phyloP scores from a whole-genome alignment of 108 stramenopile species.

The Nannochloropsis salina region DNA sequence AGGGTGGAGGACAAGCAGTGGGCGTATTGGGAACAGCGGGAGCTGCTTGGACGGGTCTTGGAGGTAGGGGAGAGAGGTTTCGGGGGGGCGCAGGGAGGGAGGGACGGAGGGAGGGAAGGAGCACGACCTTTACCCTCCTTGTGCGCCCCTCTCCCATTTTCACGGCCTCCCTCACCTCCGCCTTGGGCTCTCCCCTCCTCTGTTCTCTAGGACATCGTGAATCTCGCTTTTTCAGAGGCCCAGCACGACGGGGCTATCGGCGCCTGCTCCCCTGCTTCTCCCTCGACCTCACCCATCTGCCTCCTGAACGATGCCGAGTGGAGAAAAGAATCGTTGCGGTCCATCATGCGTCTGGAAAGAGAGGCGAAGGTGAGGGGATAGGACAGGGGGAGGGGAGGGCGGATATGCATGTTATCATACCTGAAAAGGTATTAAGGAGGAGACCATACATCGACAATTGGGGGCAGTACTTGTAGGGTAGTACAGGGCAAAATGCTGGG shows the following conservation, averaged over 20 bases:
- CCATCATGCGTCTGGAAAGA: constrained; percentile 19
- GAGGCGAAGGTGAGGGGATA: background rate
- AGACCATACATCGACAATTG: too few species aligned
- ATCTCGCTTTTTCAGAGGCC: background rate
- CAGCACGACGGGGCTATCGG: background rate
- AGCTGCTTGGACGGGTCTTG: background rate
- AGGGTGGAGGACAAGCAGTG: background rate
- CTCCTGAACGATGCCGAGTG: background rate
- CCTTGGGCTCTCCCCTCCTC: background rate
- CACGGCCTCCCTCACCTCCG: background rate
- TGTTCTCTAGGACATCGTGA: background rate
- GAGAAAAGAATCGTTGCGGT: background rate
- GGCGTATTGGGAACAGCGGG: background rate
- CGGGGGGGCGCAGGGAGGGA: background rate
- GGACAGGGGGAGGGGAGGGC: background rate
- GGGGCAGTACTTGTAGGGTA: too few species aligned
- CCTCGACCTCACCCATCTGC: background rate
- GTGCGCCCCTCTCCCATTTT: background rate
- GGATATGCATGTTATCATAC: background rate
- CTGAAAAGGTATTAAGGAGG: too few species aligned
- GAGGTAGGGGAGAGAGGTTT: background rate
- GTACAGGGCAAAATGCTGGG: too few species aligned
- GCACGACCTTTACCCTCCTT: background rate
- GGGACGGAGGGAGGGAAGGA: background rate
- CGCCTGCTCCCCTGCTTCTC: background rate